phyloP scores from a whole-genome alignment of 768 basidiomycete genomes.

The Tulasnella sp. region DNA sequence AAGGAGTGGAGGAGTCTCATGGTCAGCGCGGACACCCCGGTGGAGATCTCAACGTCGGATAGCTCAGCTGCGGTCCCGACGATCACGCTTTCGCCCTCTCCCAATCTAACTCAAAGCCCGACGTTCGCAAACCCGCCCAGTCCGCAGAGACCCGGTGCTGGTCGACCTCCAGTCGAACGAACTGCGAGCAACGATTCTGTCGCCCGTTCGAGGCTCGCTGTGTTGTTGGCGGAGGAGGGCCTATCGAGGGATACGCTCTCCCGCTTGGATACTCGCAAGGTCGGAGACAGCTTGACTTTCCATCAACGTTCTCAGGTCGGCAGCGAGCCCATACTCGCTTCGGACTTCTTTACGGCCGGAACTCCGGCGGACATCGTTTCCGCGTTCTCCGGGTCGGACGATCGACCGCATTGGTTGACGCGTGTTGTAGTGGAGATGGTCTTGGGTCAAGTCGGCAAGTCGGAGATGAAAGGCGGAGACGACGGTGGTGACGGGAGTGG shows the following conservation, averaged over 20 bases:
- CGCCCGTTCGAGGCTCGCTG: neutral
- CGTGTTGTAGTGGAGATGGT: slow-evolving; percentile 59
- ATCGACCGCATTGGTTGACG: slow-evolving; percentile 72
- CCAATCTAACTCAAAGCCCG: neutral
- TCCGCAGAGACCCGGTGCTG: neutral
- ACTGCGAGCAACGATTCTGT: neutral
- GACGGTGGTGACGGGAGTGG: neutral
- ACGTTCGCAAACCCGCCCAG: neutral
- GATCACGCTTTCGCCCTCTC: slow-evolving; percentile 15
- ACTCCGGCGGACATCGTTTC: neutral
- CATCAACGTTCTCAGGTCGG: slow-evolving; percentile 24
- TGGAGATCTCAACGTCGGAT: neutral
- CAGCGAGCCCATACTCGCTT: neutral
- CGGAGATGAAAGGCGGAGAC: neutral
- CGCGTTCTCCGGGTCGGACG: slow-evolving; percentile 54
- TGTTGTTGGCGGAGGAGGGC: slow-evolving; percentile 34
- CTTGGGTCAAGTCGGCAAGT: slow-evolving; percentile 45
- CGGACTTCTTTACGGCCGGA: neutral
- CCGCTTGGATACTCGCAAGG: slow-evolving; percentile 44
- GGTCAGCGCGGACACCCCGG: neutral
- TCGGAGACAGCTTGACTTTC: slow-evolving; percentile 51
- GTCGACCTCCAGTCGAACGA: neutral
- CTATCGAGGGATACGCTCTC: slow-evolving; percentile 57
- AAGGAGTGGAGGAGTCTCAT: slow-evolving; percentile 37
- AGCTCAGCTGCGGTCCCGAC: neutral